Conservation (phyloP, 2,329 filamentous ascomycete species). For the Monilinia polystroma region DNA sequence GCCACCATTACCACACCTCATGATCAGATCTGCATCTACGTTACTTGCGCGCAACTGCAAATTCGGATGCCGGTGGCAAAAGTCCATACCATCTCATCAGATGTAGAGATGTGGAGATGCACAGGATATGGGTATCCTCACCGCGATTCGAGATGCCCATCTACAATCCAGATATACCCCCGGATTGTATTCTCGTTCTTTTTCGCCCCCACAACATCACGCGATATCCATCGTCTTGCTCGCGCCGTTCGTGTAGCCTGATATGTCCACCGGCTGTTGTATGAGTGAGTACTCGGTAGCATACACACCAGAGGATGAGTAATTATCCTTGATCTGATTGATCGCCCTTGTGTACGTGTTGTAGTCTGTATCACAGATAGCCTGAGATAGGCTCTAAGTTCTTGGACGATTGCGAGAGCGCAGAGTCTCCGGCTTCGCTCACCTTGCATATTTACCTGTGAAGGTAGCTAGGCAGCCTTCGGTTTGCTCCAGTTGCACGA, state of each 20-base stretch:
- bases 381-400: background rate
- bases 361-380: background rate
- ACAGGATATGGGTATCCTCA: background rate
- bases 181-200: background rate
- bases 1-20: too few relatives aligned
- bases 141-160: background rate
- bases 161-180: too few relatives aligned
- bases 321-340: background rate
- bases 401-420: background rate
- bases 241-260: background rate
- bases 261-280: background rate
- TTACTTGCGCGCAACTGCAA: background rate
- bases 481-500: too few relatives aligned
- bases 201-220: conserved; percentile 10
- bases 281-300: background rate
- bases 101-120: background rate
- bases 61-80: background rate
- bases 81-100: background rate
- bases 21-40: background rate
- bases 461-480: background rate
- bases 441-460: background rate
- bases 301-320: background rate
- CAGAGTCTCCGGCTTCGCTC: background rate
- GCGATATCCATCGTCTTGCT: background rate
- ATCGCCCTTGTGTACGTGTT: background rate